These are phyloP conservation scores for Fusarium floridanum DNA, from an alignment of 2,329 filamentous ascomycete genomes.

Conservation along the genomic window DNA sequence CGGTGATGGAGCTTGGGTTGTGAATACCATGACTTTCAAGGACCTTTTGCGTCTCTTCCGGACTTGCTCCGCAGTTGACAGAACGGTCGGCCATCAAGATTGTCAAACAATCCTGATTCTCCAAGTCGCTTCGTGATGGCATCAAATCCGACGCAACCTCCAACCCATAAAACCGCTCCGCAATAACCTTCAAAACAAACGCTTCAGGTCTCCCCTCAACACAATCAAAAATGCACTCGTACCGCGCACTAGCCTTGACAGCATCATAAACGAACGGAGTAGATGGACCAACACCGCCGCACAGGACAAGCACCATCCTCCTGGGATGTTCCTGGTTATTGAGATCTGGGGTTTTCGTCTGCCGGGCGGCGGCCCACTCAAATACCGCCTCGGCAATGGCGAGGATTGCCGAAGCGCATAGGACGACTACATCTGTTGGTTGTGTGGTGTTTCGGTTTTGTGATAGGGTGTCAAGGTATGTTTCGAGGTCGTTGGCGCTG, in stretches of 20 bases:
- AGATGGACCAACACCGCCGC: slow-evolving; percentile 16
- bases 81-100: slow-evolving; percentile 6
- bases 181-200: slow-evolving; percentile 16
- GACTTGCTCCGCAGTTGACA: slow-evolving; percentile 1
- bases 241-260: slow-evolving; percentile 9
- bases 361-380: not conserved
- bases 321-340: not conserved
- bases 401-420: slow-evolving; percentile 21
- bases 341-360: not conserved
- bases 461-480: not conserved
- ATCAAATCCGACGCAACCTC: not conserved
- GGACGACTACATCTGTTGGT: not conserved
- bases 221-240: not conserved
- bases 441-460: fast-evolving
- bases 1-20: not conserved
- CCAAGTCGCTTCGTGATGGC: not conserved
- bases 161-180: slow-evolving; percentile 5
- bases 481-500: slow-evolving; percentile 10
- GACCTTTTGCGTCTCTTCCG: not conserved
- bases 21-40: fast-evolving
- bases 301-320: not conserved
- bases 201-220: slow-evolving; percentile 15
- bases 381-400: slow-evolving; percentile 25
- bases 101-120: fast-evolving
- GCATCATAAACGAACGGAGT: slow-evolving; percentile 21